Conservation (phyloP, 805 yeast genomes). For the Starmerella asiatica region DNA sequence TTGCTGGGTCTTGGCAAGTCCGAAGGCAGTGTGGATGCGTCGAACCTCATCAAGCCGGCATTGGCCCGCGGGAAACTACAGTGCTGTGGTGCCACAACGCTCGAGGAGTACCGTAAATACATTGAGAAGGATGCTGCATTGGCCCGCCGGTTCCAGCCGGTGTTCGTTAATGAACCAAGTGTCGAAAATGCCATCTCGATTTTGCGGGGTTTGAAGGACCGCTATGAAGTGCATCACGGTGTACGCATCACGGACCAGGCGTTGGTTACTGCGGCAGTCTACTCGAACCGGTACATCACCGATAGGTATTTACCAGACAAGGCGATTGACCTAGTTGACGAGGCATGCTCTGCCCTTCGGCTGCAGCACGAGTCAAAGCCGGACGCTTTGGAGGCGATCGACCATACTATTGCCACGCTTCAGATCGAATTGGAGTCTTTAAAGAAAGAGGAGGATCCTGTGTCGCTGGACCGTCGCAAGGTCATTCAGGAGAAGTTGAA, state of each 20-base stretch:
- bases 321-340: slow-evolving; percentile 93
- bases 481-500: slow-evolving; percentile 57
- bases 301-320: slow-evolving; percentile 90
- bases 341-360: slow-evolving; percentile 89
- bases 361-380: slow-evolving; percentile 96
- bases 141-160: slow-evolving; percentile 87
- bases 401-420: slow-evolving; percentile 80
- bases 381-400: slow-evolving; percentile 79
- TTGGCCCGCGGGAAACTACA: slow-evolving; percentile 84
- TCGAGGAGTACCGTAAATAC: slow-evolving; percentile 82
- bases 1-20: slow-evolving; percentile 97
- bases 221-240: slow-evolving; percentile 95
- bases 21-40: slow-evolving; percentile 93
- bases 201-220: slow-evolving; percentile 82
- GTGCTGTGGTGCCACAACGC: slow-evolving; percentile 92
- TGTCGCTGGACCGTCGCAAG: slow-evolving; percentile 66
- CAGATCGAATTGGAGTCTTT: slow-evolving; percentile 90
- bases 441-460: slow-evolving; percentile 78
- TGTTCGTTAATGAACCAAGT: slow-evolving; percentile 70
- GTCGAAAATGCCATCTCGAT: slow-evolving; percentile 87
- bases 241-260: slow-evolving; percentile 89
- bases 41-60: slow-evolving; percentile 84
- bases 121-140: slow-evolving; percentile 94
- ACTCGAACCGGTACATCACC: slow-evolving; percentile 79
- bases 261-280: slow-evolving; percentile 80